Evolutionary conservation across 768 basidiomycete genomes (phyloP), one percentile per base, ranked within the genome.

Genomic region (Pleurotus citrinopileatus): DNA sequence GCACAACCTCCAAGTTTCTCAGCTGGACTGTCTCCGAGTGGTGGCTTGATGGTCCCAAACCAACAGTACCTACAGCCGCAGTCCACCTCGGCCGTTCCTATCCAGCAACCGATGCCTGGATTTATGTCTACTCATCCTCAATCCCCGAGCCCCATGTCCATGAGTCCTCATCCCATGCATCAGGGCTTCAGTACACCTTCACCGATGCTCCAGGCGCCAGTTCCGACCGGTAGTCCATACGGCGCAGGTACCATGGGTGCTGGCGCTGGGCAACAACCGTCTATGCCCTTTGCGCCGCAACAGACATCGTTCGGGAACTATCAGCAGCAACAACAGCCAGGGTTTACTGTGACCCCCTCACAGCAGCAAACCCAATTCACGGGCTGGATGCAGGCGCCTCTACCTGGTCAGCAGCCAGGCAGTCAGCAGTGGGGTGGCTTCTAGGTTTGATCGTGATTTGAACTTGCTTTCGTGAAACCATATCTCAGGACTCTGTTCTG

Each of bases 391-490:
- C 26, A 68, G 66, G 45, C 60, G 60, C 19, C 60, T 64, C 23
- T 64, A 55, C 51, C 60, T 61, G 32, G 40, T 55, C 38, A 51
- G n/a, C 67, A 62, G 42, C 55, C 57, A 42, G 53, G 62, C 37
- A 63, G 54, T 13, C 63, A 64, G 28, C 72, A 72, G 56, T 75
- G 75, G 74, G 73, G 75, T 26, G 61, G 68, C 20, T 67, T 75
- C 67, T 75, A 64, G 51, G n/a, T 34, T 3, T 34, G n/a, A 9
- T 34, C 32, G n/a, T 10, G 1, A 34, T 10, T n/a, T 34, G 10
- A 34, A 34, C 32, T 34, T 34, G 32, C 32, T 34, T 34, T 34
- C 32, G 32, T 45, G 43, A 15, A 15, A 45, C 13, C 26, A 45
- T n/a, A n/a, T n/a, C n/a, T n/a, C n/a, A n/a, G n/a, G n/a, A n/a